Conservation (phyloP, 306 rosid genomes). For the Castanea sativa region DNA sequence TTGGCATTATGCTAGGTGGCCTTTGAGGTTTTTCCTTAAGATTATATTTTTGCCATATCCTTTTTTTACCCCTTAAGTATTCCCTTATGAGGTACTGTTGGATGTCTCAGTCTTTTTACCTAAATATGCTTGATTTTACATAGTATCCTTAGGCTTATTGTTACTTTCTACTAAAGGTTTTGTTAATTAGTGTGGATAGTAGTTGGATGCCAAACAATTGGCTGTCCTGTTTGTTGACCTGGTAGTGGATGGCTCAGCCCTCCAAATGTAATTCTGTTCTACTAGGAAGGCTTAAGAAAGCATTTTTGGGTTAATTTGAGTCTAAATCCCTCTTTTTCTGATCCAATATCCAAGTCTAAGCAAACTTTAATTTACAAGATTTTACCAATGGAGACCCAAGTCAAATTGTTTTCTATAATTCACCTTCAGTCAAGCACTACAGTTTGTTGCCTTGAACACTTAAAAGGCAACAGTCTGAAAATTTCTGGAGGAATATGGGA, state of each 20-base stretch:
- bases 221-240: not conserved
- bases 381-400: too few species aligned
- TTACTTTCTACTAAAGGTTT: not conserved
- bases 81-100: not conserved
- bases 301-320: not conserved
- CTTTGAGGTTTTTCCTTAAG: slow-evolving; percentile 16
- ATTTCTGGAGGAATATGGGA: not conserved
- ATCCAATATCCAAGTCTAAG: not conserved
- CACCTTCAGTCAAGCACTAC: not conserved
- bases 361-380: not conserved
- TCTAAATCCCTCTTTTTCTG: not conserved
- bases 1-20: too few species aligned
- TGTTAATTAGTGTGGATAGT: not conserved
- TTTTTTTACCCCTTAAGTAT: not conserved
- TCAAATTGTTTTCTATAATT: not conserved
- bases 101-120: not conserved
- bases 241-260: not conserved
- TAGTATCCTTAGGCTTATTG: not conserved
- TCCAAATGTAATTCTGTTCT: not conserved
- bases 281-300: not conserved
- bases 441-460: not conserved
- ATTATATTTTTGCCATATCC: slow-evolving; percentile 12
- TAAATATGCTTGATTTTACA: not conserved
- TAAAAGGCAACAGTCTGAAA: not conserved
- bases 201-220: not conserved